Conservation (phyloP, 768 basidiomycete species). For the Lactarius evosmus region DNA sequence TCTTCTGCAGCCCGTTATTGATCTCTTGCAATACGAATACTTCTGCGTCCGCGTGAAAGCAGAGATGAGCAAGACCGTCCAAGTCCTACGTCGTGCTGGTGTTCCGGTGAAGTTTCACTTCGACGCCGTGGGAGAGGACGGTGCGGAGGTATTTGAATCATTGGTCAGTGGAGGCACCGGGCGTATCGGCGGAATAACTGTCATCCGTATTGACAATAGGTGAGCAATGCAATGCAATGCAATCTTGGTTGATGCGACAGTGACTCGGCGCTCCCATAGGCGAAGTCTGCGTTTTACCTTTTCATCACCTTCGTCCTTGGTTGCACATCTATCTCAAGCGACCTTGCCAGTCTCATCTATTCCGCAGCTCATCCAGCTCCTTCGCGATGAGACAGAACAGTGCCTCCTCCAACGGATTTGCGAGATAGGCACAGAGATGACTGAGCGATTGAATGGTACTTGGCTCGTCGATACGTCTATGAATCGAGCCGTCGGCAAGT, state of each 20-base stretch:
- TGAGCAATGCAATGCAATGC: constrained; percentile 31
- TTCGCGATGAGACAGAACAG: constrained; percentile 73
- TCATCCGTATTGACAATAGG: constrained; percentile 69
- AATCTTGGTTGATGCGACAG: neutral
- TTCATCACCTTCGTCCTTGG: constrained; percentile 67
- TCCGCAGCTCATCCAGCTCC: constrained; percentile 68
- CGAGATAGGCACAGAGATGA: constrained; percentile 56
- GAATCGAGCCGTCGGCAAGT: constrained; percentile 62
- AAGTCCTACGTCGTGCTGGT: constrained; percentile 50
- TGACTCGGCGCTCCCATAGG: constrained; percentile 36
- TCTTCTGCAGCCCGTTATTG: constrained; percentile 71
- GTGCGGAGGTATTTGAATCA: constrained; percentile 53
- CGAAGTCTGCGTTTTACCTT: constrained; percentile 76
- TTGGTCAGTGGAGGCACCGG: constrained; percentile 41
- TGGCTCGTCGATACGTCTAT: constrained; percentile 79
- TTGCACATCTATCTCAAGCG: constrained; percentile 78
- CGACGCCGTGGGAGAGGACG: constrained; percentile 64
- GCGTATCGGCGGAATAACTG: constrained; percentile 65
- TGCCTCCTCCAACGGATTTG: constrained; percentile 68
- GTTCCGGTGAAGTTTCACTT: constrained; percentile 57
- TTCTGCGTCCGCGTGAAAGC: constrained; percentile 62
- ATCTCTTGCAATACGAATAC: constrained; percentile 73
- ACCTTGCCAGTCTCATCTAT: constrained; percentile 71
- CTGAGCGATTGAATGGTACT: constrained; percentile 49
- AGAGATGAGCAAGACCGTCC: constrained; percentile 52